phyloP scores from a whole-genome alignment of 2,329 filamentous ascomycete species.

The Calonectria hongkongensis region DNA sequence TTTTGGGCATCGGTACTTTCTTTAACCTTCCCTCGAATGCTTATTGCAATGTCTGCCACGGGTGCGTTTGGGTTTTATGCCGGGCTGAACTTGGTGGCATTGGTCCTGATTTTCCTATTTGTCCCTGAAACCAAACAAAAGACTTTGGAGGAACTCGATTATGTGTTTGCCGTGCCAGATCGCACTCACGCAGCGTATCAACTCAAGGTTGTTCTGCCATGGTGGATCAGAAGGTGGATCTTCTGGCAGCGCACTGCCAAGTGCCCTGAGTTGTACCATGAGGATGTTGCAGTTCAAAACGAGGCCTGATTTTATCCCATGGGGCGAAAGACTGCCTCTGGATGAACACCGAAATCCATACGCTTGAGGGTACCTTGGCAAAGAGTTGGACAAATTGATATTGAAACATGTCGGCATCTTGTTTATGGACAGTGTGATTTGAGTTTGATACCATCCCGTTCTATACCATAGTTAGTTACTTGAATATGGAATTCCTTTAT shows the following conservation, averaged over 20 bases:
- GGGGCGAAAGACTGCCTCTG: neutral
- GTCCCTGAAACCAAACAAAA: slow-evolving; percentile 71
- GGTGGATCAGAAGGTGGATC: slow-evolving; percentile 59
- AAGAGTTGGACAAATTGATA: neutral
- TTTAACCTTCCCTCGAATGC: slow-evolving; percentile 68
- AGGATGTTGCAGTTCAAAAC: slow-evolving; percentile 8
- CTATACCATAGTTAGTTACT: neutral
- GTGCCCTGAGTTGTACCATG: slow-evolving; percentile 40
- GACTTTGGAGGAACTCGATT: slow-evolving; percentile 70
- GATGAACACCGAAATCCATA: neutral
- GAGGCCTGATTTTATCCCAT: neutral
- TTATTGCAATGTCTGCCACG: slow-evolving; percentile 58
- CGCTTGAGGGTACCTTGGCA: neutral
- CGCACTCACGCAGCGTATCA: slow-evolving; percentile 64
- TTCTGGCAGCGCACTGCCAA: slow-evolving; percentile 24
- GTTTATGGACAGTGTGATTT: neutral
- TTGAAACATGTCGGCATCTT: neutral
- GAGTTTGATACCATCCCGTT: neutral
- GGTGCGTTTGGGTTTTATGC: slow-evolving; percentile 66
- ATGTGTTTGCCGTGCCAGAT: slow-evolving; percentile 66
- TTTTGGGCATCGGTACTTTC: slow-evolving; percentile 69
- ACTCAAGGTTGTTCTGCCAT: slow-evolving; percentile 60
- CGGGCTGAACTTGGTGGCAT: slow-evolving; percentile 66
- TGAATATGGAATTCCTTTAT: neutral
- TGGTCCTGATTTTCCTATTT: slow-evolving; percentile 69